phyloP scores from a whole-genome alignment of 192 early-diverging fungal genomes.

The Coemansia sp. region DNA sequence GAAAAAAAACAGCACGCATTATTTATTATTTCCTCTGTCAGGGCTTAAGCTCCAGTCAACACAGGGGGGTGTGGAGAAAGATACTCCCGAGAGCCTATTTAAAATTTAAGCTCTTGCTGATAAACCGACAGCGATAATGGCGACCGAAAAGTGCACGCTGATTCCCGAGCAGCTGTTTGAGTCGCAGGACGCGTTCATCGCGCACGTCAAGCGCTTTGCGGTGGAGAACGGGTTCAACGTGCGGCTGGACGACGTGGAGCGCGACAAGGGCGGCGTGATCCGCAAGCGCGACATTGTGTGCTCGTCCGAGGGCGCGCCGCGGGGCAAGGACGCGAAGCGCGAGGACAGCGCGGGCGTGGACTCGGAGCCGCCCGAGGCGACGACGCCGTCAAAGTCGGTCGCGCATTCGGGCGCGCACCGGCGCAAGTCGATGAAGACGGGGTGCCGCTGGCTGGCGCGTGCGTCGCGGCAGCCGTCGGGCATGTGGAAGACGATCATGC shows the following conservation, averaged over 20 bases:
- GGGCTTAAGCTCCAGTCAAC: no score
- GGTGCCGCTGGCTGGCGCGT: constrained; percentile 52
- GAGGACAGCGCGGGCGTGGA: constrained; percentile 36
- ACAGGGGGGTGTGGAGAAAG: no score
- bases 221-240: constrained; percentile 54
- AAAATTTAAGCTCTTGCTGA: no score
- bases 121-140: constrained; percentile 23
- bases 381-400: constrained; percentile 3
- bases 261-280: constrained; percentile 52
- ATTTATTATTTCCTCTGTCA: no score
- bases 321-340: constrained; percentile 47
- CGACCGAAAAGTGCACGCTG: constrained; percentile 50
- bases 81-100: no score
- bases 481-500: constrained; percentile 55
- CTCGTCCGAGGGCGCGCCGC: constrained; percentile 50
- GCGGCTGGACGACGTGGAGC: constrained; percentile 53
- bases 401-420: constrained; percentile 51
- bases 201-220: constrained; percentile 49
- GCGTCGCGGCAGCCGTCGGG: constrained; percentile 50
- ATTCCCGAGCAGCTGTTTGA: constrained; percentile 53
- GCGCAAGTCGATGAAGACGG: constrained; percentile 54
- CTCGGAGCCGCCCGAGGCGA: constrained; percentile 1
- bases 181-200: constrained; percentile 49
- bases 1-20: no score
- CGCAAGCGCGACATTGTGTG: constrained; percentile 57